Evolutionary conservation across 768 basidiomycete species (phyloP).

Genomic region (Pisolithus microcarpus): DNA sequence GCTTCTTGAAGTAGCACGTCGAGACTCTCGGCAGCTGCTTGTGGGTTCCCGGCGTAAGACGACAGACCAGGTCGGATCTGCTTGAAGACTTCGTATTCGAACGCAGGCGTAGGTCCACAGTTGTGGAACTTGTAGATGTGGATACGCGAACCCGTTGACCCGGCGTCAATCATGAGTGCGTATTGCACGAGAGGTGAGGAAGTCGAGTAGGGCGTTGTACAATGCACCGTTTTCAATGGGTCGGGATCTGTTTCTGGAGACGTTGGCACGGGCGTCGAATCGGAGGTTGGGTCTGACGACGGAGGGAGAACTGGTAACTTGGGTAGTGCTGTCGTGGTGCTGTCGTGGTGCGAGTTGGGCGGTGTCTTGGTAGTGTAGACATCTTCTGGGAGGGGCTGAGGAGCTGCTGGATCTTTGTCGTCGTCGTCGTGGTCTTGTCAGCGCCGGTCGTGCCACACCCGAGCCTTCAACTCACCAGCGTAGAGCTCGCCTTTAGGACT

Average conservation of each 20-base stretch:
- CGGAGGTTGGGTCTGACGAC: constrained; percentile 1
- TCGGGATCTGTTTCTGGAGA: constrained; percentile 73
- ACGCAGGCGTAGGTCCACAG: constrained; percentile 64
- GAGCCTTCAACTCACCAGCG: constrained; percentile 13
- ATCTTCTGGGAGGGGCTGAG: constrained; percentile 16
- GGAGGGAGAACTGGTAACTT: not conserved
- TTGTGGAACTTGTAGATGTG: constrained; percentile 99
- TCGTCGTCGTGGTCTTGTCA: not conserved
- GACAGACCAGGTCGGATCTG: constrained; percentile 78
- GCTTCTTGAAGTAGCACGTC: constrained; percentile 80
- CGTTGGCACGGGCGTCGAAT: constrained; percentile 27
- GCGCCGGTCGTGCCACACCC: not conserved
- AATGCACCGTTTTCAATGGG: constrained; percentile 64
- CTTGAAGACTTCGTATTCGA: constrained; percentile 92
- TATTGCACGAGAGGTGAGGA: constrained; percentile 69
- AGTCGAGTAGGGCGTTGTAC: constrained; percentile 47
- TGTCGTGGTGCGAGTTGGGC: not conserved
- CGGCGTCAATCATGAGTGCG: constrained; percentile 96
- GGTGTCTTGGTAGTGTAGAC: constrained; percentile 15
- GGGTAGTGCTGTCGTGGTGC: not conserved
- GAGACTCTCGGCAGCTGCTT: constrained; percentile 69
- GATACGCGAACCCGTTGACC: constrained; percentile 93
- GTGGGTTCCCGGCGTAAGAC: constrained; percentile 47
- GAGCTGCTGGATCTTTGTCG: constrained; percentile 5
- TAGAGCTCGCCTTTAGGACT: constrained; percentile 35